Conservation (phyloP, 805 yeast species). For the Candida ficus region DNA sequence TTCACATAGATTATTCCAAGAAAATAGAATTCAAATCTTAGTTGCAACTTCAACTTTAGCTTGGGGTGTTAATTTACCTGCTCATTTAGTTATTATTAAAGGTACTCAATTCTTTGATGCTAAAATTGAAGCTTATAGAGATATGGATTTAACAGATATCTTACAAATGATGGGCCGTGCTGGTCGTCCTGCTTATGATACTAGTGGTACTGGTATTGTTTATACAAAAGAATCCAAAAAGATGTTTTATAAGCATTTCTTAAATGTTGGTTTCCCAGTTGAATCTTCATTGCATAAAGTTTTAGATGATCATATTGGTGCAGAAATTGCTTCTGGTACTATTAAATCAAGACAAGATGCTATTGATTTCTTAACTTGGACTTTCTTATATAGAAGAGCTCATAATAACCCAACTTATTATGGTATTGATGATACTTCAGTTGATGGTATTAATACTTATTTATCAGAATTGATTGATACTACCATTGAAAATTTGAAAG, state of each 20-base stretch:
- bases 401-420: constrained; percentile 87
- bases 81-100: constrained; percentile 92
- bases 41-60: constrained; percentile 97
- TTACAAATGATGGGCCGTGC: constrained; percentile 99
- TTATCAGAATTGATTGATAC: constrained; percentile 66
- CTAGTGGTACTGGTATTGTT: constrained; percentile 86
- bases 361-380: constrained; percentile 92
- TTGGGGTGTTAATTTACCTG: constrained; percentile 99
- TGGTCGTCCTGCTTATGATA: constrained; percentile 96
- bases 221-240: constrained; percentile 78
- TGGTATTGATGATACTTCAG: constrained; percentile 74
- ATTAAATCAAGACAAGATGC: constrained; percentile 94
- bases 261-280: constrained; percentile 94
- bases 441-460: constrained; percentile 72
- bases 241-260: constrained; percentile 79
- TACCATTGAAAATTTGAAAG: constrained; percentile 60
- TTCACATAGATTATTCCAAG: constrained; percentile 78
- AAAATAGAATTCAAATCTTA: constrained; percentile 81
- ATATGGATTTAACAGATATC: constrained; percentile 92
- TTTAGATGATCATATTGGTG: constrained; percentile 87
- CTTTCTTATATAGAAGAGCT: constrained; percentile 90
- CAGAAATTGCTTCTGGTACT: constrained; percentile 93
- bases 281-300: constrained; percentile 79
- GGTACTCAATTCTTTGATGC: constrained; percentile 96
- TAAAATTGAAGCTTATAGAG: constrained; percentile 89